These are phyloP conservation scores for Hortiboletus campestris DNA, from an alignment of 768 basidiomycete genomes.

Conservation along the genomic window DNA sequence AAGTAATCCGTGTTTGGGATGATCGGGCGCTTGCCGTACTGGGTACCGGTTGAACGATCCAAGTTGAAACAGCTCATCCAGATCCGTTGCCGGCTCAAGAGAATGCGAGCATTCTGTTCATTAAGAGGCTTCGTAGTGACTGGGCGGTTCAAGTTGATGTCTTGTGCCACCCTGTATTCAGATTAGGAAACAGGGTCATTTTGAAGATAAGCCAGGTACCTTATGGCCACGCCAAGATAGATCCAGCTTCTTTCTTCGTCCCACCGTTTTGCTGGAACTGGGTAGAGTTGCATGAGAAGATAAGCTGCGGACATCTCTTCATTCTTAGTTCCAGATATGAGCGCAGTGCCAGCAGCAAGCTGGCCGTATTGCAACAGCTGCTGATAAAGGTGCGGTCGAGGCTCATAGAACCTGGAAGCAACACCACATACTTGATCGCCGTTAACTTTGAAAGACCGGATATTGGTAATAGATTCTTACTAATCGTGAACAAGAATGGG, in stretches of 20 bases:
- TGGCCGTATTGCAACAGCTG: slow-evolving; percentile 75
- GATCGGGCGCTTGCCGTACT: slow-evolving; percentile 86
- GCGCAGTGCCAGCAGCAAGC: slow-evolving; percentile 70
- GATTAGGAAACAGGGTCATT: slow-evolving; percentile 4
- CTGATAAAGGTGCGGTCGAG: slow-evolving; percentile 66
- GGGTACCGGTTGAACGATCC: slow-evolving; percentile 83
- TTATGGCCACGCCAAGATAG: slow-evolving; percentile 84
- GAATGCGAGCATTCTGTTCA: slow-evolving; percentile 79
- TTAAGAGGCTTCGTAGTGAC: slow-evolving; percentile 70
- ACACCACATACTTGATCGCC: slow-evolving; percentile 74
- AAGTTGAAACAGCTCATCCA: slow-evolving; percentile 93
- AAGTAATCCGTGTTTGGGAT: slow-evolving; percentile 77
- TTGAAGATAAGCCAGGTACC: slow-evolving; percentile 42
- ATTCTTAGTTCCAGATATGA: slow-evolving; percentile 73
- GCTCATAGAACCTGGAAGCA: slow-evolving; percentile 75
- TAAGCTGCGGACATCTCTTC: slow-evolving; percentile 88
- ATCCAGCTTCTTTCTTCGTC: slow-evolving; percentile 91
- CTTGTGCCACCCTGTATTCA: slow-evolving; percentile 72
- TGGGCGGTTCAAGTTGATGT: slow-evolving; percentile 84
- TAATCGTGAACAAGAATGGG: slow-evolving; percentile 89
- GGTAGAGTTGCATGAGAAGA: slow-evolving; percentile 73
- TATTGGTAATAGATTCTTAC: slow-evolving; percentile 46
- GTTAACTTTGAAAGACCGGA: slow-evolving; percentile 3
- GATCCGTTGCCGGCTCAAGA: slow-evolving; percentile 84
- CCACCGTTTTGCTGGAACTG: slow-evolving; percentile 73